A percentile compares a stretch with the other conserved stretches of the same genome.
These are phyloP conservation scores for Schizothecium vesticola DNA, from an alignment of 495 filamentous ascomycete species.

Conservation along the genomic window DNA sequence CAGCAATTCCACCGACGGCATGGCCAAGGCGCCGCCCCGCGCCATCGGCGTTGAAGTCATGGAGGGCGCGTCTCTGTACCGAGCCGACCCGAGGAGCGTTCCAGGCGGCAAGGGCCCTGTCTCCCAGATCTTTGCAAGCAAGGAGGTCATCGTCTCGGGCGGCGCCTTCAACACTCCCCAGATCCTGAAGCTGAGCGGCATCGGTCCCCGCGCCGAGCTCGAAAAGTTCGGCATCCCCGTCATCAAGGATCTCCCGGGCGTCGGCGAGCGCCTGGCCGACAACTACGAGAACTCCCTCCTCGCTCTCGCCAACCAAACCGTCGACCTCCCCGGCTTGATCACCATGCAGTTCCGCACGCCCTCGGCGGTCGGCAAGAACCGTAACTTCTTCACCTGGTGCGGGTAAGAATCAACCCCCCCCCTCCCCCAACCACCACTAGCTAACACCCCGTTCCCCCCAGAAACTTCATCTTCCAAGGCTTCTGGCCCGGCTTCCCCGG, in stretches of 20 bases:
- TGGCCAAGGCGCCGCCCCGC: slow-evolving; percentile 18
- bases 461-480: slow-evolving; percentile 40
- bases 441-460: too few species aligned
- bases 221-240: slow-evolving; percentile 42
- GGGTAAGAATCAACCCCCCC: slow-evolving; percentile 16
- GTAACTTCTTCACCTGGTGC: slow-evolving; percentile 45
- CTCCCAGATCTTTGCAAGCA: slow-evolving; percentile 32
- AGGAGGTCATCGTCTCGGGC: slow-evolving; percentile 53
- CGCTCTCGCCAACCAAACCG: slow-evolving; percentile 25
- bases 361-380: slow-evolving; percentile 34
- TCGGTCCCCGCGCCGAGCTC: slow-evolving; percentile 39
- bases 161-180: slow-evolving; percentile 54
- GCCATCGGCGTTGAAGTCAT: slow-evolving; percentile 45
- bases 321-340: slow-evolving; percentile 27
- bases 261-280: slow-evolving; percentile 55
- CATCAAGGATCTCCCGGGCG: slow-evolving; percentile 49
- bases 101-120: slow-evolving; percentile 23
- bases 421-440: too few species aligned
- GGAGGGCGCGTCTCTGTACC: slow-evolving; percentile 36
- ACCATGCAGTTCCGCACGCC: slow-evolving; percentile 39
- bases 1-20: slow-evolving; percentile 19
- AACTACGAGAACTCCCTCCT: slow-evolving; percentile 46
- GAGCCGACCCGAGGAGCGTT: slow-evolving; percentile 39
- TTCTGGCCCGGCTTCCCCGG: slow-evolving; percentile 46
- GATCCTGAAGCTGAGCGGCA: slow-evolving; percentile 50